These are phyloP conservation scores for Cyamopsis tetragonoloba DNA, from an alignment of 306 rosid genomes.

Conservation along the genomic window DNA sequence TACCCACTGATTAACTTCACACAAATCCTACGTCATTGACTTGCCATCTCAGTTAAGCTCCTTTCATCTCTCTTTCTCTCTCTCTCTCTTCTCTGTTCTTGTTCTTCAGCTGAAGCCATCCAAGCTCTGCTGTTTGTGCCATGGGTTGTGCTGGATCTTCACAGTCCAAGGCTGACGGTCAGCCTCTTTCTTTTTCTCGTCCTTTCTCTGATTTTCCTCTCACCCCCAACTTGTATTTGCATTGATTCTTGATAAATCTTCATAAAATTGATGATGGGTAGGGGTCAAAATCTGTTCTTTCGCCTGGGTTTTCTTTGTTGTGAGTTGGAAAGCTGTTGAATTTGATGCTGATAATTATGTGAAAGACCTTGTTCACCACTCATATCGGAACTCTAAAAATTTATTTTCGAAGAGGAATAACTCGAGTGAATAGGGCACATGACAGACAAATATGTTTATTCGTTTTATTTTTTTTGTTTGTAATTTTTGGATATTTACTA, in stretches of 20 bases:
- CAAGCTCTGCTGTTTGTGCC: constrained; percentile 16
- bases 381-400: neutral
- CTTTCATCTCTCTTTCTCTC: neutral
- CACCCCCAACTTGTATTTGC: constrained; percentile 18
- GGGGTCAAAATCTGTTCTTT: constrained; percentile 1
- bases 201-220: neutral
- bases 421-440: neutral
- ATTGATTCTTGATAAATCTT: constrained; percentile 25
- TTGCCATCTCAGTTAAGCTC: neutral
- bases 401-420: neutral
- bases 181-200: too few relatives aligned
- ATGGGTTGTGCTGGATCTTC: constrained; percentile 98
- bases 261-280: neutral
- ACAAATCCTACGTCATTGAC: constrained; percentile 27
- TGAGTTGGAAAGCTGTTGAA: too few relatives aligned
- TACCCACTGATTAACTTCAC: constrained; percentile 3
- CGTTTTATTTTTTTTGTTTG: too few relatives aligned
- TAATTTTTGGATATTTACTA: neutral
- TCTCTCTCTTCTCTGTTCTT: neutral
- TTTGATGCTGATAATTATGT: neutral
- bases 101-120: neutral
- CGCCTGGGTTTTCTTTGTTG: neutral
- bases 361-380: neutral
- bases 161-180: constrained; percentile 76
- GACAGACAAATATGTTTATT: neutral